phyloP scores from a whole-genome alignment of 148 eudicot species.

The Rhododendron simsii region DNA sequence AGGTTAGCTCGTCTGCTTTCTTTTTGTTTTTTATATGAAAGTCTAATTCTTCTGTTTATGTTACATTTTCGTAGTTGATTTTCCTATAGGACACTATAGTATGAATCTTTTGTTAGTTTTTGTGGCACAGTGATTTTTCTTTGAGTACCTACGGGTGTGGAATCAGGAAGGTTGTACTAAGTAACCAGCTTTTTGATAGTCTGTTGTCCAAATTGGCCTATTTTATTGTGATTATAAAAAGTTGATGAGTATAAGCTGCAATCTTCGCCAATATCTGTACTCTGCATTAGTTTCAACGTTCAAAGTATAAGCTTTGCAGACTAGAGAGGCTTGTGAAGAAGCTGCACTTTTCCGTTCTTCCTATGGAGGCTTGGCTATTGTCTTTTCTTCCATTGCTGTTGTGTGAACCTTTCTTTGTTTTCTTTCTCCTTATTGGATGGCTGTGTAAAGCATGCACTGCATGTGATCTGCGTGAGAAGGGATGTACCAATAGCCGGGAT shows the following conservation, averaged over 20 bases:
- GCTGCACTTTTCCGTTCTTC: not conserved
- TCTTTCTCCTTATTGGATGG: not conserved
- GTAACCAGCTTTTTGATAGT: not conserved
- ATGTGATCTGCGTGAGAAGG: not conserved
- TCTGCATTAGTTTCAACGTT: not conserved
- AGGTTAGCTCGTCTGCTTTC: not conserved
- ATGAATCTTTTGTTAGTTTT: not conserved
- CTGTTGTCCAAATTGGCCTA: not conserved
- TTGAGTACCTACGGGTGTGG: not conserved
- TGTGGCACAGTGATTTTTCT: not conserved
- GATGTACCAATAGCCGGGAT: not conserved
- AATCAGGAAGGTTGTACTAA: not conserved
- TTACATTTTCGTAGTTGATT: not conserved
- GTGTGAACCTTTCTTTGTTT: not conserved
- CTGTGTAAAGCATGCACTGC: not conserved
- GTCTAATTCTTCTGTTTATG: not conserved
- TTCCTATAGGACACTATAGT: not conserved
- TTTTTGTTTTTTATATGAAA: not conserved
- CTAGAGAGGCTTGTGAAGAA: not conserved
- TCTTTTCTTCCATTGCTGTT: not conserved
- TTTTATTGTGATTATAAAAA: not conserved
- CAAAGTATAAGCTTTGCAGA: not conserved
- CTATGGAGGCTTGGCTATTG: not conserved
- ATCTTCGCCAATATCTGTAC: not conserved
- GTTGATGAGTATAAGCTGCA: constrained; percentile 3